Conservation (phyloP, 2,329 filamentous ascomycete species). For the Anthostomella pinea region DNA sequence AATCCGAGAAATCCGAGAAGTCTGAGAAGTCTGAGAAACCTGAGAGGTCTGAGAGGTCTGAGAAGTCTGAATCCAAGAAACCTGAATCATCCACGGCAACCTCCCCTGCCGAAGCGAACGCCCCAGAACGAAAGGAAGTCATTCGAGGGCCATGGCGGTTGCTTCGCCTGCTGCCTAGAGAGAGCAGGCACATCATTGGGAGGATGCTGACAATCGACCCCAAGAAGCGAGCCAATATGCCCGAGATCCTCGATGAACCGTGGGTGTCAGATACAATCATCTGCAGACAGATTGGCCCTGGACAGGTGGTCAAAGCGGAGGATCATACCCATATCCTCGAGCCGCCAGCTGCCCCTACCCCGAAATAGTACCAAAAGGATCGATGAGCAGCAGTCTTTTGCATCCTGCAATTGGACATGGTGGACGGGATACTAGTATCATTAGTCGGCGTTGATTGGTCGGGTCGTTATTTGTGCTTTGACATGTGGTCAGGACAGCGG, state of each 20-base stretch:
- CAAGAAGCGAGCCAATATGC: constrained; percentile 75
- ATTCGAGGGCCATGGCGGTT: constrained; percentile 93
- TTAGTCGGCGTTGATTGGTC: constrained; percentile 18
- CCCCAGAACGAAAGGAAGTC: constrained; percentile 63
- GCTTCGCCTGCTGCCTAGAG: constrained; percentile 79
- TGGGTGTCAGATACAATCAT: constrained; percentile 87
- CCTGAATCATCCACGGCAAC: too few species aligned
- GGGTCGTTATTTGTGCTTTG: too few species aligned
- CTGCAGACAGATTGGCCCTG: constrained; percentile 72
- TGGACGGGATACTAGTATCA: constrained; percentile 7
- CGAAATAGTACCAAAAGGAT: constrained; percentile 27
- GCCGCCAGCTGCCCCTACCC: constrained; percentile 53
- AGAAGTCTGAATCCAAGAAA: constrained; percentile 20
- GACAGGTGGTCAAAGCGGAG: constrained; percentile 67
- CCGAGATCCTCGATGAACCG: constrained; percentile 80
- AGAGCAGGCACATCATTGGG: constrained; percentile 85
- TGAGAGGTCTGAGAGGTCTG: too few species aligned
- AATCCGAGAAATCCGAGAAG: constrained; percentile 7
- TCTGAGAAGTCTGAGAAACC: too few species aligned
- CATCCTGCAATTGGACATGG: too few species aligned
- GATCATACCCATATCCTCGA: constrained; percentile 86
- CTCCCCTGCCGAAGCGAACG: constrained; percentile 30
- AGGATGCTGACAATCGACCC: constrained; percentile 91
- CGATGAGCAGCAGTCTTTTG: too few species aligned
- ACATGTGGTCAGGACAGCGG: constrained; percentile 15